Base-by-base conservation (phyloP, 805 yeast species). In the Myxozyma neglecta region DNA sequence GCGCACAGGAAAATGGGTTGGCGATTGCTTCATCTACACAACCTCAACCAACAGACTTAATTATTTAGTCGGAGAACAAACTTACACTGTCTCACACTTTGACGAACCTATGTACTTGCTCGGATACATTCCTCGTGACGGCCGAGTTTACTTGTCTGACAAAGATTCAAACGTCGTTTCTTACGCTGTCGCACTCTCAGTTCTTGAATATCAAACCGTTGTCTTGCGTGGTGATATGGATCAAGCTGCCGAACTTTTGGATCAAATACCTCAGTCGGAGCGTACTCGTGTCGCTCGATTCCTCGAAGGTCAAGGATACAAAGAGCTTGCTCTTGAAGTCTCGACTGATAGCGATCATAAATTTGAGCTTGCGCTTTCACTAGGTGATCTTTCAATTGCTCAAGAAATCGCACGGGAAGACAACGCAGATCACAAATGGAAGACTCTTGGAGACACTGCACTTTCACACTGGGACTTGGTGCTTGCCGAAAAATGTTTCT, bases 141-240 rank as follows among this genome's bases (percentile, higher is more conserved):
- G 90, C 70, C 89, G 87, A 69, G 86, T 94, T 59, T 94, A 91
- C 74, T 84, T 94, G 70, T 85, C 94, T 64, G 99, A 94, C 78
- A 92, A 91, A 77, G 91, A 93, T 64, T 83, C 91, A 72, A 87
- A 88, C 67, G 87, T 94, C 53, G 79, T 87, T 46, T 84, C 96
- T 24, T 91, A 92, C 80, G 85, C 81, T 71, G 81, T 94, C 55
- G 89, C 96, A 40, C 77, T 93, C 40, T 84, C 91, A 9, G 96
- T 94, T 3, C 81, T 94, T 67, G 98, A 93, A 78, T 92, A 91
- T 78, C 98, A 94, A 80, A 94, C 99, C 0, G 84, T 92, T 60
- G 97, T 93, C 2, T 81, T 93, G 76, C 87, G 99, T 73, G 97
- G 97, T 54, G 98, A 96, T 72, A 77, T 92, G 69, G 97, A 91